Conservation (phyloP, 768 basidiomycete genomes). For the Mycena rebaudengoi region DNA sequence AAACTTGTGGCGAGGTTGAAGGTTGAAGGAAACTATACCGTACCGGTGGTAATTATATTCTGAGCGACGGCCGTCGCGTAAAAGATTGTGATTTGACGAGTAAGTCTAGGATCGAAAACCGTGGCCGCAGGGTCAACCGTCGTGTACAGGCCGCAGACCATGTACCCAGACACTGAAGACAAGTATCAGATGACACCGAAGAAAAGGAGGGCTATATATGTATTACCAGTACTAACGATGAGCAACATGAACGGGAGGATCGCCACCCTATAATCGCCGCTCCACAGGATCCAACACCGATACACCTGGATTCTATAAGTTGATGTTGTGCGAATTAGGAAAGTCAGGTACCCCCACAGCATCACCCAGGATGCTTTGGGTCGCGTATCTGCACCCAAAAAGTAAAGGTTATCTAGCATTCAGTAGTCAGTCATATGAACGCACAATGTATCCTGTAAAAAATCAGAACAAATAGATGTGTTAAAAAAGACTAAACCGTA, state of each 20-base stretch:
- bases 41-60: conserved; percentile 29
- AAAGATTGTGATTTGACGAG: conserved; percentile 21
- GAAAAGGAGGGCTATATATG: neutral
- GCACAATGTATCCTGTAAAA: conserved; percentile 20
- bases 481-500: too few relatives aligned
- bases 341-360: too few relatives aligned
- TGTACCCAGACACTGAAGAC: conserved; percentile 16
- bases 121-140: too few relatives aligned
- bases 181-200: neutral
- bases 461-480: too few relatives aligned
- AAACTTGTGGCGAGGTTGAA: too few relatives aligned
- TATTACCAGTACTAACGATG: conserved; percentile 13
- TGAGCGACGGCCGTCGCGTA: conserved; percentile 21
- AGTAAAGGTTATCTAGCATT: too few relatives aligned
- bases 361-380: too few relatives aligned
- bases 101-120: conserved; percentile 15
- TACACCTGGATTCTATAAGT: conserved; percentile 27
- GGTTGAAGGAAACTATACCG: too few relatives aligned
- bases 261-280: conserved; percentile 11
- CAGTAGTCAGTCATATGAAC: too few relatives aligned
- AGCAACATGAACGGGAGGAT: conserved; percentile 15
- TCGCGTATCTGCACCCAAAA: too few relatives aligned
- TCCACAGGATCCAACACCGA: conserved; percentile 31
- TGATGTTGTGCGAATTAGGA: too few relatives aligned
- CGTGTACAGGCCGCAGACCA: conserved; percentile 18